phyloP scores from a whole-genome alignment of 2,329 filamentous ascomycete genomes.

The Fusarium haematococcum region DNA sequence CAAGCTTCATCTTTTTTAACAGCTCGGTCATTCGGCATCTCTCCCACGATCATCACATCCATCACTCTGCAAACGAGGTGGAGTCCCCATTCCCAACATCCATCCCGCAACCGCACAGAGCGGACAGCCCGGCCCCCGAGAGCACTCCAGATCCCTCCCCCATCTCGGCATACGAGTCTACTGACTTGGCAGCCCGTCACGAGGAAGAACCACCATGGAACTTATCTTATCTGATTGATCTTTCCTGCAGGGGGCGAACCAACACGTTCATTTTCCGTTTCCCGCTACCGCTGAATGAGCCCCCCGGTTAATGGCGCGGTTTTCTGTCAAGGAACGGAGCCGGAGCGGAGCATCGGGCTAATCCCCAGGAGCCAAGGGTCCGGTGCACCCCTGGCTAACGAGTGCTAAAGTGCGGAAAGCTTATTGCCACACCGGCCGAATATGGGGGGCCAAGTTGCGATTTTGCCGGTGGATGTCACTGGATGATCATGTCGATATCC shows the following conservation, averaged over 20 bases:
- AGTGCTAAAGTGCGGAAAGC: not conserved
- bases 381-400: conserved; percentile 3
- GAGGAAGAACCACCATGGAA: not conserved
- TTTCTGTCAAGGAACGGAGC: conserved; percentile 6
- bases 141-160: not conserved
- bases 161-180: not conserved
- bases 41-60: not conserved
- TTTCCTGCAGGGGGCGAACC: not conserved
- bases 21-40: not conserved
- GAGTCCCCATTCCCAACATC: not conserved
- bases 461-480: not conserved
- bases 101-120: not conserved
- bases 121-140: not conserved
- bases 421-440: not conserved
- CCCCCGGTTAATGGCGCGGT: not conserved
- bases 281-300: not conserved
- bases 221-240: conserved; percentile 18
- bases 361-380: not conserved
- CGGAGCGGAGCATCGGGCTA: not conserved
- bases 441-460: not conserved
- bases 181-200: not conserved
- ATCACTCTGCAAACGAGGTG: not conserved
- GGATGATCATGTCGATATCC: not conserved
- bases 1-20: not conserved
- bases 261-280: not conserved